Conservation (phyloP, 1,139 yeast species). For the Yarrowia galli region DNA sequence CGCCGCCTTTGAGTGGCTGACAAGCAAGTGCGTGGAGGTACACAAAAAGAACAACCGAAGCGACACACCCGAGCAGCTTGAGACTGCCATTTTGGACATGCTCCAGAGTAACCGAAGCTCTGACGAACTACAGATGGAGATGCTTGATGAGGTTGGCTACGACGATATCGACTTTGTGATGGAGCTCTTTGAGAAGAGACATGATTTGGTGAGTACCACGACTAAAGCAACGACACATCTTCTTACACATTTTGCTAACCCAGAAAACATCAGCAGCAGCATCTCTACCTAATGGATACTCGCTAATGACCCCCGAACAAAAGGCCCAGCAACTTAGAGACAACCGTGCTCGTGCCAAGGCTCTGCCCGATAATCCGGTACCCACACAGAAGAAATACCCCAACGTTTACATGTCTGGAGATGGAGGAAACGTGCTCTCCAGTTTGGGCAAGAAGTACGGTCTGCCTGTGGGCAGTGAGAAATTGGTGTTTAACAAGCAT, state of each 20-base stretch:
- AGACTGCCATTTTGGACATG: constrained; percentile 23
- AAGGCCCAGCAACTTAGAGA: constrained; percentile 64
- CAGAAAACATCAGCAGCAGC: constrained; percentile 13
- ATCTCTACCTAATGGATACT: constrained; percentile 39
- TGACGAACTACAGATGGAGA: constrained; percentile 67
- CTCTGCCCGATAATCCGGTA: constrained; percentile 59
- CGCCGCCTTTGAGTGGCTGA: constrained; percentile 31
- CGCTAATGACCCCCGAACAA: constrained; percentile 62
- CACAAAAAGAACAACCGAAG: constrained; percentile 7
- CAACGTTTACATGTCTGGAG: constrained; percentile 80
- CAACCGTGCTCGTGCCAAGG: constrained; percentile 59
- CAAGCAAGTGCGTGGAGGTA: constrained; percentile 17
- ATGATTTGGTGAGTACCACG: constrained; percentile 40
- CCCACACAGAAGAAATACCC: constrained; percentile 68
- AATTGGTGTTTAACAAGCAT: constrained; percentile 63
- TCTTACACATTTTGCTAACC: neutral
- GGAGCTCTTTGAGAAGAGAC: constrained; percentile 63
- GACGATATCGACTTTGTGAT: constrained; percentile 84
- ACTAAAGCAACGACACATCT: too few relatives aligned
- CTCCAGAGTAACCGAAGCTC: constrained; percentile 22
- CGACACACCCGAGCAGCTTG: constrained; percentile 31
- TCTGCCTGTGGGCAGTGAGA: constrained; percentile 81
- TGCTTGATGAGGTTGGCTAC: constrained; percentile 83
- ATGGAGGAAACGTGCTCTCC: constrained; percentile 71
- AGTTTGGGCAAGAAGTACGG: constrained; percentile 81